Percentiles rank a stretch among this genome's conserved stretches.
Evolutionary conservation across 495 filamentous ascomycete genomes (phyloP).

Genomic region (Halenospora varia): DNA sequence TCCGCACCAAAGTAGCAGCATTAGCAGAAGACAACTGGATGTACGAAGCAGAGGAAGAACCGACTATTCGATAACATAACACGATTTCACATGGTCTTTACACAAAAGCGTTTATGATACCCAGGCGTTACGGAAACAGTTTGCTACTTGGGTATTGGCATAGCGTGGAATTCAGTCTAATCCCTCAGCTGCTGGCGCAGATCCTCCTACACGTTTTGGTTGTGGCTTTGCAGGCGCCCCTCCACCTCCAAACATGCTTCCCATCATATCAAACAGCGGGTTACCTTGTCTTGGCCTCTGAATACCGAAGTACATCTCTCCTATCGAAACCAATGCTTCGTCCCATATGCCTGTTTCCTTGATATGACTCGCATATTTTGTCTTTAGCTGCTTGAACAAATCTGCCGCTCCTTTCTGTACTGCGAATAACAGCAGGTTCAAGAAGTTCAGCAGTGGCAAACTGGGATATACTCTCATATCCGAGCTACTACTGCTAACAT

Average conservation of each 20-base stretch:
- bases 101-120: conserved; percentile 26
- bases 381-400: conserved; percentile 76
- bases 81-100: not conserved
- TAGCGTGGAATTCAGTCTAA: conserved; percentile 36
- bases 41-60: conserved; percentile 69
- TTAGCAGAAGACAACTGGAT: conserved; percentile 88
- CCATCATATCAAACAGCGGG: conserved; percentile 96
- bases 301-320: conserved; percentile 97
- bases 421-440: conserved; percentile 76
- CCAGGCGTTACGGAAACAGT: conserved; percentile 7
- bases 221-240: conserved; percentile 39
- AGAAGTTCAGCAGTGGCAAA: conserved; percentile 89
- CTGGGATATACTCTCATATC: conserved; percentile 81
- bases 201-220: conserved; percentile 39
- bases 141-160: not conserved
- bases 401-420: conserved; percentile 76
- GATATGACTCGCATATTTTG: conserved; percentile 75
- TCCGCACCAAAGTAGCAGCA: conserved; percentile 65
- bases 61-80: conserved; percentile 18
- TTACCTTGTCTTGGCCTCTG: conserved; percentile 82
- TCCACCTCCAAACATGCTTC: conserved; percentile 78
- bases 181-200: conserved; percentile 45
- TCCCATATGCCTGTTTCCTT: conserved; percentile 72
- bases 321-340: conserved; percentile 78
- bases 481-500: conserved; percentile 69